Evolutionary conservation across 2,329 filamentous ascomycete genomes (phyloP), one percentile per base, ranked within the genome.

Genomic region (Colletotrichum ledebouriae): DNA sequence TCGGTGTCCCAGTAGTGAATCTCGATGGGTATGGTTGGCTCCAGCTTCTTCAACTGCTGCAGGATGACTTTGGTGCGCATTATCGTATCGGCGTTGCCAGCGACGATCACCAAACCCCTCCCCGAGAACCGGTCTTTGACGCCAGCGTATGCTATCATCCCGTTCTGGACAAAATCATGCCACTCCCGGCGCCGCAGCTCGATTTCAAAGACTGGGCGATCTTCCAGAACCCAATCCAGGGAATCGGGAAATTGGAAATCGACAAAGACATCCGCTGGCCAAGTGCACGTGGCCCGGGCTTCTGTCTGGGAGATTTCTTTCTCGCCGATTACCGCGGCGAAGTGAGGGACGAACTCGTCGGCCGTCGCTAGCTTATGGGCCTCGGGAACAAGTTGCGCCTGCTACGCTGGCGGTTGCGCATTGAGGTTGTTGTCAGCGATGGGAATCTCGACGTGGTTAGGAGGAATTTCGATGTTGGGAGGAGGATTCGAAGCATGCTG

Each of bases 171-270:
- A 12, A 67, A 63, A 6, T 67, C 63, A 4, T 67, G 63, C 63
- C 63, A 67, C 15, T 67, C 63, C 6, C 59, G 63, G 15, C 63
- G 59, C 9, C 59, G 63, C 10, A 63, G 59, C 63, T 67, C 63
- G 12, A 67, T 67, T 12, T 67, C 63, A 17, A 67, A 29, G 1
- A 50, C 37, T 12, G 63, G 63, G 1, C 63, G 59, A 10, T 57
- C 59, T 34, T 67, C 50, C 9, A 67, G 17, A n/a, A 63, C 63
- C 63, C 63, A 67, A 6, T 56, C 59, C 20, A 63, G 34, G 22
- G 59, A 44, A n/a, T 63, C 44, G 5, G 63, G 44, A 33, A 67
- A 67, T 13, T 67, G 63, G 3, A 67, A 67, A 17, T 67, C 37
- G 12, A 63, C 50, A 29, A 56, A 67, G 2, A 41, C 47, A 5